A percentile compares a stretch with the other conserved stretches of the same genome.
These are phyloP conservation scores for Dactylis glomerata DNA, from an alignment of 176 grass and related monocot genomes.

Conservation along the genomic window DNA sequence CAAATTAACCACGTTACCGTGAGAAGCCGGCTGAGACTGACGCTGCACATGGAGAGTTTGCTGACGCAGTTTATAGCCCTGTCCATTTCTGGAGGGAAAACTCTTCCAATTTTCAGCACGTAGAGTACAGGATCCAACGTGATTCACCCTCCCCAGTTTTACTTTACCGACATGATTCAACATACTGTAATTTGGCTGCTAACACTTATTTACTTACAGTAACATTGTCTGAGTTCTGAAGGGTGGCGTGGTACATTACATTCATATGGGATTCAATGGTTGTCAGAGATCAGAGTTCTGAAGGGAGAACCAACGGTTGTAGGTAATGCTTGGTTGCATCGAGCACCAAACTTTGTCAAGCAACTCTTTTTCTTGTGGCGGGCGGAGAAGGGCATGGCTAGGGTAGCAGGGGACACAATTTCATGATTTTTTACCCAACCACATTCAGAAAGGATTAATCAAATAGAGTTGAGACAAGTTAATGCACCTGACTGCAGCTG, in stretches of 20 bases:
- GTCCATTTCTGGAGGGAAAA: constrained; percentile 29
- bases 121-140: not conserved
- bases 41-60: constrained; percentile 36
- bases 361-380: not conserved
- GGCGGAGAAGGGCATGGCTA: not conserved
- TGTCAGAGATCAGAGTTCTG: too few species aligned
- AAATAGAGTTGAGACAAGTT: not conserved
- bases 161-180: not conserved
- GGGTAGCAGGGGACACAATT: not conserved
- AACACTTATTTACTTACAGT: not conserved
- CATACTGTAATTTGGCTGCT: not conserved
- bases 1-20: not conserved
- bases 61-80: constrained; percentile 37
- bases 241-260: not conserved
- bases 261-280: too few species aligned
- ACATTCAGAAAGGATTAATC: not conserved
- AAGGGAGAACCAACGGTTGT: not conserved
- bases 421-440: not conserved
- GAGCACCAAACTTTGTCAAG: not conserved
- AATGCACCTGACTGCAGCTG: constrained; percentile 87
- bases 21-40: not conserved
- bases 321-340: not conserved
- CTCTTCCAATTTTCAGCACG: not conserved
- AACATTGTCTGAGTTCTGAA: not conserved
- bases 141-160: not conserved